Evolutionary conservation across 2,329 filamentous ascomycete species (phyloP).

Genomic region (Aspergillus udagawae): DNA sequence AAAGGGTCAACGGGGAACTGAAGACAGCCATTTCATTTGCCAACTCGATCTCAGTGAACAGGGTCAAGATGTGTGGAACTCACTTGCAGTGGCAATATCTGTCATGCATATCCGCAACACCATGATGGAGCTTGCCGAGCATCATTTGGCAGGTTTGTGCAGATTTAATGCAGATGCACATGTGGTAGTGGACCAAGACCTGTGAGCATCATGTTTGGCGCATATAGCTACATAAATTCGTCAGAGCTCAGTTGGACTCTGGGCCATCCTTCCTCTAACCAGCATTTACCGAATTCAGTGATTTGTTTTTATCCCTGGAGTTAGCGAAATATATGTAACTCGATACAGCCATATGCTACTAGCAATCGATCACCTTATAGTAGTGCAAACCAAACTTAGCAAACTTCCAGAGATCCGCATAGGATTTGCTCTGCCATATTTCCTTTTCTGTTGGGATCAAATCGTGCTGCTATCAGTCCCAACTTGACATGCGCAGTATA

Average conservation of each 20-base stretch:
- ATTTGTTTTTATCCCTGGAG: background rate
- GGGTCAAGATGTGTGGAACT: constrained; percentile 59
- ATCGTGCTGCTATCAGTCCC: background rate
- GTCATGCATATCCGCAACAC: constrained; percentile 51
- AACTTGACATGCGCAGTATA: background rate
- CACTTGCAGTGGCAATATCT: constrained; percentile 54
- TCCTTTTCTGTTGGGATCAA: background rate
- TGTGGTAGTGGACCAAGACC: constrained; percentile 9
- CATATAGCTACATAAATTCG: background rate
- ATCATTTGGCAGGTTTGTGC: constrained; percentile 15
- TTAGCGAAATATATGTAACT: background rate
- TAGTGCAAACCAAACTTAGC: background rate
- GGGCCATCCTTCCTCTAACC: too few relatives aligned
- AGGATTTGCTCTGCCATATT: background rate
- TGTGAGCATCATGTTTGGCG: constrained; percentile 4
- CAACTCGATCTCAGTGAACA: constrained; percentile 52
- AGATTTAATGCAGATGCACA: constrained; percentile 1
- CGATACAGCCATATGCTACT: background rate
- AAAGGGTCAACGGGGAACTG: constrained; percentile 8
- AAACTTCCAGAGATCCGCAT: background rate
- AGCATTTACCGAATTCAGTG: background rate
- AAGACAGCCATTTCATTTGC: constrained; percentile 38
- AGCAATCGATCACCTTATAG: background rate
- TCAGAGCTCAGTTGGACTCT: too few relatives aligned
- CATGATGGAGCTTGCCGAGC: constrained; percentile 43